These are phyloP conservation scores for Wickerhamomyces strasburgensis DNA, from an alignment of 805 yeast genomes.

Conservation along the genomic window DNA sequence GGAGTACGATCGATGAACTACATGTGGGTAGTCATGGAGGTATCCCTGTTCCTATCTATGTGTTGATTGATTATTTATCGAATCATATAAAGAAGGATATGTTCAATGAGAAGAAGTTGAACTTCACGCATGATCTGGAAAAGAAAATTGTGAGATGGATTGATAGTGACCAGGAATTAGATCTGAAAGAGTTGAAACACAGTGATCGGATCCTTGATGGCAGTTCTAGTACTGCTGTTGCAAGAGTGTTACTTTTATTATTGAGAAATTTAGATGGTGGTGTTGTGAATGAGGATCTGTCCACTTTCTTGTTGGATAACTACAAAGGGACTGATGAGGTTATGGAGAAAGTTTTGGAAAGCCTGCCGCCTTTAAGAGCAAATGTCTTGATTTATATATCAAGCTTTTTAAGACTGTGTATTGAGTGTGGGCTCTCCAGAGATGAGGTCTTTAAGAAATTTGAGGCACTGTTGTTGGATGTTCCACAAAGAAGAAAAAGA, in stretches of 20 bases:
- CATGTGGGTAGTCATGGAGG: slow-evolving; percentile 22
- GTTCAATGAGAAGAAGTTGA: slow-evolving; percentile 21
- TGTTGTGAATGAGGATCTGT: slow-evolving; percentile 31
- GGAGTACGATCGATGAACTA: slow-evolving; percentile 28
- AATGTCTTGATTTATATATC: slow-evolving; percentile 36
- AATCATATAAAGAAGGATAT: slow-evolving; percentile 22
- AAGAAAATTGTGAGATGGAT: slow-evolving; percentile 18
- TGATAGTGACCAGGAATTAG: slow-evolving; percentile 20
- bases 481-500: slow-evolving; percentile 28
- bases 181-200: slow-evolving; percentile 9
- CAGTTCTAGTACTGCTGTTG: slow-evolving; percentile 22
- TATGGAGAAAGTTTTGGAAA: slow-evolving; percentile 32
- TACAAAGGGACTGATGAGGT: slow-evolving; percentile 26
- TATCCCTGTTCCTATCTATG: slow-evolving; percentile 29
- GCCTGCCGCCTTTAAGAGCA: slow-evolving; percentile 35
- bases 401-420: slow-evolving; percentile 33
- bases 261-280: slow-evolving; percentile 36
- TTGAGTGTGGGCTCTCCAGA: slow-evolving; percentile 22
- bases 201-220: slow-evolving; percentile 19
- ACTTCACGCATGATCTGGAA: slow-evolving; percentile 21
- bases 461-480: slow-evolving; percentile 27
- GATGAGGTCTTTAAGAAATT: slow-evolving; percentile 24
- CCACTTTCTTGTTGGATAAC: slow-evolving; percentile 21
- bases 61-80: slow-evolving; percentile 27
- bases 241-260: slow-evolving; percentile 26